Evolutionary conservation across 75 land plant species (phyloP), one percentile per base, ranked within the genome.

Genomic region (Picea sitchensis): DNA sequence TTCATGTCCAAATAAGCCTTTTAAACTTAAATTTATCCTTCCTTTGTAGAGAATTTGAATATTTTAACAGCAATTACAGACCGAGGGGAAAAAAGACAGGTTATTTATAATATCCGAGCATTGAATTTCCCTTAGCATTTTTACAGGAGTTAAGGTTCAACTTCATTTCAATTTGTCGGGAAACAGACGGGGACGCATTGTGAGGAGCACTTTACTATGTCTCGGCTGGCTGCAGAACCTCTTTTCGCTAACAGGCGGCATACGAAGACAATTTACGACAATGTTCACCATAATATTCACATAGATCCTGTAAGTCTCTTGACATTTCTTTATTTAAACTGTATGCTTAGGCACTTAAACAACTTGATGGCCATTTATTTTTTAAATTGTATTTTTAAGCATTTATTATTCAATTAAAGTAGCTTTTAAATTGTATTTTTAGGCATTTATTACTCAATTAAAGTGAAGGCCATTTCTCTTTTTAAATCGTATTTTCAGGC

Each of bases 211-310:
- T 47, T 44, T 47, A 47, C 51, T 47, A 47, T 47, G 51, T 47
- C 51, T 6, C 8, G 9, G 51, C 51, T 0, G 69, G 38, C 7
- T 6, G 69, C 41, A 3, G 69, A 14, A 65, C 38, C 41, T 32
- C 41, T 32, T 32, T 32, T 65, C 69, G 14, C 36, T 2, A 88
- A 85, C 75, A 81, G 90, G 59, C 67, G 90, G 62, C 88, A 47
- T 63, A 79, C 77, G 69, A 95, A 95, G 84, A 82, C 86, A 47
- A 77, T 95, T 47, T 85, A 79, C 73, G 98, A 95, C 76, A 95
- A 95, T 80, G 91, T 93, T 73, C 98, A 95, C 65, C 91, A 91
- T 61, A 91, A 83, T 81, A 91, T 93, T 41, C 85, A 83, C 77
- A 83, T 95, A 75, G 94, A 93, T 69, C 83, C 90, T 73, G 98